Base-by-base conservation (phyloP, 176 grass and related monocot species). In the Areca catechu region DNA sequence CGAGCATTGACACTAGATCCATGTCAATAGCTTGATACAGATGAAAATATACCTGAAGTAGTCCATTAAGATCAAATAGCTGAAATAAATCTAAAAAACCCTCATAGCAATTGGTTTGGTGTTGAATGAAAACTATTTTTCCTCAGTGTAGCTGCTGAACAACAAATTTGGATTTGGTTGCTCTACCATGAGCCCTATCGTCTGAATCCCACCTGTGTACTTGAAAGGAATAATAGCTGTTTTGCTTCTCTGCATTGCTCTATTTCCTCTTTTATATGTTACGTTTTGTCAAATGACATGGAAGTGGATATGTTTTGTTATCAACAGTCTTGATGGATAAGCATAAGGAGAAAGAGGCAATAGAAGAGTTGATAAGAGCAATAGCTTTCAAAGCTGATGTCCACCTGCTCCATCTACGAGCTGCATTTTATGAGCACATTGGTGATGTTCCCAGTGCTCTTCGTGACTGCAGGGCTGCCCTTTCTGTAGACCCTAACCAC, bases 271-370 rank as follows among this genome's bases (percentile, higher is more conserved):
- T 23, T 54, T 20, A 67, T 58, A 57, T 56, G 74, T 48, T 68
- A 43, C 9, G 62, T 52, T 60, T 48, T 4, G 55, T 22, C 5
- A 15, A 3, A 19, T 64, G 15, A 25, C 59, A 15, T 19, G 10
- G 9, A 61, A 37, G 7, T 24, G 25, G 16, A 20, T 25, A 9
- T 28, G n/a, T 66, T 80, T 15, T 24, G 12, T 76, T 58, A 24
- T 53, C 18, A n/a, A 10, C 79, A 99, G 94, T 99, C 66, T 73
- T 93, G 75, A 99, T 99, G 94, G 94, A 99, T 73, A 89, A 83
- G 60, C 94, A 93, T 70, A 93, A 93, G 76, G 94, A 99, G 73
- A 85, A 89, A 83, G 94, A 99, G 19, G 94, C 94, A 6, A 86
- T 99, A 16, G 27, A 73, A 3, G 94, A 99, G 94, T 74, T 99